phyloP scores from a whole-genome alignment of 805 yeast genomes.

The Zygoascus biomembranicola region DNA sequence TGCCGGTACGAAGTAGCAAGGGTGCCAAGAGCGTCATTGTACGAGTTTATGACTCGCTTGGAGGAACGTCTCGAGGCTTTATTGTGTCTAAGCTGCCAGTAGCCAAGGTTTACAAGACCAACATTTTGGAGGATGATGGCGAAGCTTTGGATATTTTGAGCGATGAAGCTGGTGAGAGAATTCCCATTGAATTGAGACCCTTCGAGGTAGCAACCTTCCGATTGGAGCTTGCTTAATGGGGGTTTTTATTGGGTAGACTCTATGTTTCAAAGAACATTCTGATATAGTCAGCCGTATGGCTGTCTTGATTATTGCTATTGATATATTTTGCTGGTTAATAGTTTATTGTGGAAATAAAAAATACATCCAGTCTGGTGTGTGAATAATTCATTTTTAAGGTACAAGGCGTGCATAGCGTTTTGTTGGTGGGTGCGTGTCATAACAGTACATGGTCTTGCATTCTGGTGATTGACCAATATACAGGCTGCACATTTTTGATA shows the following conservation, averaged over 20 bases:
- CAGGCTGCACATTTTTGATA: too few species aligned
- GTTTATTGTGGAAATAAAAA: too few species aligned
- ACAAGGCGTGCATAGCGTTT: too few species aligned
- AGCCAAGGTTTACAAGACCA: slow-evolving; percentile 42
- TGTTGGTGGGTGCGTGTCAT: too few species aligned
- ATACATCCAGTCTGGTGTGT: too few species aligned
- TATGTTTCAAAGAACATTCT: too few species aligned
- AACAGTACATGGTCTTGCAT: too few species aligned
- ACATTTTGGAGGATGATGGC: slow-evolving; percentile 34
- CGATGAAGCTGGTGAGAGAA: slow-evolving; percentile 23
- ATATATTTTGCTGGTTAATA: too few species aligned
- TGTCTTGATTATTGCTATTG: too few species aligned
- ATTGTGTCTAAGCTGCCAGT: slow-evolving; percentile 32
- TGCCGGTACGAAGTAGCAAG: slow-evolving; percentile 36
- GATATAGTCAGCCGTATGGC: too few species aligned
- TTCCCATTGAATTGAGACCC: slow-evolving; percentile 49
- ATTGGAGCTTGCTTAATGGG: slow-evolving; percentile 26
- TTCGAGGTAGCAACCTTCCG: slow-evolving; percentile 71
- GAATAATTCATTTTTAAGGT: too few species aligned
- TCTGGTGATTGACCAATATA: too few species aligned
- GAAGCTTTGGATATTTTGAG: slow-evolving; percentile 24
- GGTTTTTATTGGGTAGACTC: background rate
- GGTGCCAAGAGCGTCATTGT: slow-evolving; percentile 50
- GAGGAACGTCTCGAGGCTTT: slow-evolving; percentile 58
- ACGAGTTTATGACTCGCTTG: slow-evolving; percentile 80